phyloP scores from a whole-genome alignment of 2,329 filamentous ascomycete genomes.

The Penicillium sp. region DNA sequence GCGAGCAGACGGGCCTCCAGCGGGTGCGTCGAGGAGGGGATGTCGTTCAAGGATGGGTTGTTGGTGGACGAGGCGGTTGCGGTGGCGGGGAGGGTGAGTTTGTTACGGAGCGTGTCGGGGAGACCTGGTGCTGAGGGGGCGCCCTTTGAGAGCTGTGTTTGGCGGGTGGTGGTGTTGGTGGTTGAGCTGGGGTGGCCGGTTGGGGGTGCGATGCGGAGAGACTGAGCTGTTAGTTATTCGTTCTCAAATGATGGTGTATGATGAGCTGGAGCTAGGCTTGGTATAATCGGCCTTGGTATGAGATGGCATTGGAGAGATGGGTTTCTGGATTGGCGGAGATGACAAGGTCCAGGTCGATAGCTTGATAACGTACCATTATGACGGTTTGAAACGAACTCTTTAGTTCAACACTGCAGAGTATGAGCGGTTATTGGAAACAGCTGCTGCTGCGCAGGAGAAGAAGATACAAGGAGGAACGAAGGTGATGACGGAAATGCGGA shows the following conservation, averaged over 20 bases:
- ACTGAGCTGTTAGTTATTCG: constrained; percentile 48
- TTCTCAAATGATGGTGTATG: neutral
- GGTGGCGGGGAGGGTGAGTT: constrained; percentile 61
- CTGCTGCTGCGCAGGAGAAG: neutral
- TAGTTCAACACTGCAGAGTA: neutral
- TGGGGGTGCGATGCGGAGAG: constrained; percentile 81
- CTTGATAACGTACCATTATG: constrained; percentile 32
- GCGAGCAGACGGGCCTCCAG: constrained; percentile 82
- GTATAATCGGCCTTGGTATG: neutral
- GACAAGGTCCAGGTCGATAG: constrained; percentile 12
- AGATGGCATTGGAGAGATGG: neutral
- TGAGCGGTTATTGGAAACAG: neutral
- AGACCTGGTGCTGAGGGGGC: constrained; percentile 90
- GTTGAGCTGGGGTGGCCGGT: constrained; percentile 61
- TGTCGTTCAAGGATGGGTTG: constrained; percentile 25
- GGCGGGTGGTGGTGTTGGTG: constrained; percentile 59
- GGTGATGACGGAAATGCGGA: constrained; percentile 14
- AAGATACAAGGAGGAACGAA: constrained; percentile 7
- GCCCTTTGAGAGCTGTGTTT: constrained; percentile 51
- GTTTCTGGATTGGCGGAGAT: constrained; percentile 5
- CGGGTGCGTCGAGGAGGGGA: constrained; percentile 69
- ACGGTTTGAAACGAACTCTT: constrained; percentile 3
- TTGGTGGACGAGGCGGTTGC: constrained; percentile 43
- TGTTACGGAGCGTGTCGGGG: constrained; percentile 85
- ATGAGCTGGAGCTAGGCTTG: neutral